These are phyloP conservation scores for Pseudogymnoascus sp. DNA, from an alignment of 2,329 filamentous ascomycete genomes.

Conservation along the genomic window DNA sequence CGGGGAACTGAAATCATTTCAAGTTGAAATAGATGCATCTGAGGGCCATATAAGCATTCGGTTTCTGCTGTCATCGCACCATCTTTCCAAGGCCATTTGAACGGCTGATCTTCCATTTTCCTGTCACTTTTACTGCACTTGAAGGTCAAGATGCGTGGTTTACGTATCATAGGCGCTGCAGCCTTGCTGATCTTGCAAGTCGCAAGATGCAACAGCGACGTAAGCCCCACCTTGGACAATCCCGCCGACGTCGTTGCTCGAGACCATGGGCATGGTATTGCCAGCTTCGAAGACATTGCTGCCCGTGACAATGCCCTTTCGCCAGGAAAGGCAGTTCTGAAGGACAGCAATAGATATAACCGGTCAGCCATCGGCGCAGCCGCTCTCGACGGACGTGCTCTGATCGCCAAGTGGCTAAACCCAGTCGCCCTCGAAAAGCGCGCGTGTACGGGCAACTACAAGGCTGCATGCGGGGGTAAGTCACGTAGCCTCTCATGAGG, in stretches of 20 bases:
- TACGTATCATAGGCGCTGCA: background rate
- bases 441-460: background rate
- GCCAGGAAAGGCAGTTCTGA: background rate
- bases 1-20: background rate
- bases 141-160: background rate
- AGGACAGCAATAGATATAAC: background rate
- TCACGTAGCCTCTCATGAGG: background rate
- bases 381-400: background rate
- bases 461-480: background rate
- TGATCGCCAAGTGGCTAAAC: background rate
- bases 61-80: background rate
- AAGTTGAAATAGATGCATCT: slow-evolving; percentile 2
- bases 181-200: background rate
- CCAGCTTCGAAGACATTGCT: background rate
- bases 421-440: background rate
- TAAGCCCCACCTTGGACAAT: background rate
- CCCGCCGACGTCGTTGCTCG: background rate
- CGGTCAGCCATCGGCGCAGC: background rate
- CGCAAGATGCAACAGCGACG: background rate
- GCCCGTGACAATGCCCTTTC: background rate
- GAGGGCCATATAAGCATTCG: background rate
- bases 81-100: background rate
- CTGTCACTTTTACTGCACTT: background rate
- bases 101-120: background rate
- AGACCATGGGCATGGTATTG: background rate